These are phyloP conservation scores for Epichloe aotearoae DNA, from an alignment of 2,329 filamentous ascomycete species.

Conservation along the genomic window DNA sequence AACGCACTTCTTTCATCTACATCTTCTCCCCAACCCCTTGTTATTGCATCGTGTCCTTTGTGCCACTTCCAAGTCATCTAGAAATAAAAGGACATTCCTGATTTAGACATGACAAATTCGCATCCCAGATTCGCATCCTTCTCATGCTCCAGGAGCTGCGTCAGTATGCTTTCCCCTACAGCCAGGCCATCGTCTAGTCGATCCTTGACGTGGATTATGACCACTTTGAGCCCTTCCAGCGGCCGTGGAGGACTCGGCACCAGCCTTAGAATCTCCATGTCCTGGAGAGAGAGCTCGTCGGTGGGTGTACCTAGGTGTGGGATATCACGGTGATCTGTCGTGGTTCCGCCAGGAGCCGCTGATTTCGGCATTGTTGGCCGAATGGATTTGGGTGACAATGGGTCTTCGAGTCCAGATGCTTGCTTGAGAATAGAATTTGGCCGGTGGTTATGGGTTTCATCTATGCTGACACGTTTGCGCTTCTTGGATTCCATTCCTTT, in stretches of 20 bases:
- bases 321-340: constrained; percentile 14
- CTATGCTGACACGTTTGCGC: constrained; percentile 43
- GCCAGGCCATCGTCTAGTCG: constrained; percentile 58
- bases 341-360: constrained; percentile 6
- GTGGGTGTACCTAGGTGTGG: constrained; percentile 35
- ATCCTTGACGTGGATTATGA: constrained; percentile 93
- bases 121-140: constrained; percentile 56
- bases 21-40: too few relatives aligned
- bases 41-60: background rate
- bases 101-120: constrained; percentile 59
- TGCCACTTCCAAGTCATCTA: constrained; percentile 15
- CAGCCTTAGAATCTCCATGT: constrained; percentile 18
- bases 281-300: constrained; percentile 29
- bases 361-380: constrained; percentile 13
- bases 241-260: constrained; percentile 25
- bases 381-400: constrained; percentile 39
- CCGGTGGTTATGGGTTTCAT: constrained; percentile 10
- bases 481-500: constrained; percentile 37
- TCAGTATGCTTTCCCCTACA: constrained; percentile 51
- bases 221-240: constrained; percentile 61
- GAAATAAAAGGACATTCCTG: constrained; percentile 47
- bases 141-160: constrained; percentile 56
- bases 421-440: constrained; percentile 11
- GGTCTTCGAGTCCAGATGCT: constrained; percentile 24
- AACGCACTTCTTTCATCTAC: background rate